Percentiles rank a stretch among this genome's conserved stretches.
phyloP scores from a whole-genome alignment of 805 yeast species.

The Candida stauntonica region DNA sequence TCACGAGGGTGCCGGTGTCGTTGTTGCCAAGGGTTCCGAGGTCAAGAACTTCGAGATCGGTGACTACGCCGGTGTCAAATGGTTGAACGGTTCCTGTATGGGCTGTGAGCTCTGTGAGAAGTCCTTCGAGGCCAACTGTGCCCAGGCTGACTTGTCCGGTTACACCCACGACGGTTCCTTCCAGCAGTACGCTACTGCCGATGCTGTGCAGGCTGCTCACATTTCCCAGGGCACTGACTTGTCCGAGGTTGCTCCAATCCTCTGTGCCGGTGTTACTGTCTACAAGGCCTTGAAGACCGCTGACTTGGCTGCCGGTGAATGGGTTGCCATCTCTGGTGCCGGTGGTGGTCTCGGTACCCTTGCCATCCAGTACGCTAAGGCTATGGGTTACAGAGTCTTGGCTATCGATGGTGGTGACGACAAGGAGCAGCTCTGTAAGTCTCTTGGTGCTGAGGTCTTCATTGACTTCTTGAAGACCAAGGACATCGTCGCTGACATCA shows the following conservation, averaged over 20 bases:
- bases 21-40: constrained; percentile 55
- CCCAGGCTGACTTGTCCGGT: constrained; percentile 64
- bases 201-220: constrained; percentile 57
- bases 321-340: constrained; percentile 74
- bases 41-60: constrained; percentile 59
- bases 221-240: constrained; percentile 52
- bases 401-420: constrained; percentile 78
- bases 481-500: constrained; percentile 43
- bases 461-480: constrained; percentile 50
- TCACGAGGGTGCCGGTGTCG: constrained; percentile 71
- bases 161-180: constrained; percentile 48
- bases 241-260: constrained; percentile 54
- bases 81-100: constrained; percentile 67
- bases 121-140: constrained; percentile 61
- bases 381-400: constrained; percentile 67
- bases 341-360: constrained; percentile 78
- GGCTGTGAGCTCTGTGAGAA: constrained; percentile 58
- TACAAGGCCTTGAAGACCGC: constrained; percentile 66
- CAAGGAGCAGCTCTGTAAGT: constrained; percentile 48
- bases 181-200: constrained; percentile 64
- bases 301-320: constrained; percentile 55
- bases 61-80: constrained; percentile 63
- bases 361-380: constrained; percentile 70
- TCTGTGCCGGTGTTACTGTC: constrained; percentile 46
- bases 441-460: constrained; percentile 60